Evolutionary conservation across 1,284 basidiomycete species (phyloP).

Genomic region (Singerocomus inundabilis): DNA sequence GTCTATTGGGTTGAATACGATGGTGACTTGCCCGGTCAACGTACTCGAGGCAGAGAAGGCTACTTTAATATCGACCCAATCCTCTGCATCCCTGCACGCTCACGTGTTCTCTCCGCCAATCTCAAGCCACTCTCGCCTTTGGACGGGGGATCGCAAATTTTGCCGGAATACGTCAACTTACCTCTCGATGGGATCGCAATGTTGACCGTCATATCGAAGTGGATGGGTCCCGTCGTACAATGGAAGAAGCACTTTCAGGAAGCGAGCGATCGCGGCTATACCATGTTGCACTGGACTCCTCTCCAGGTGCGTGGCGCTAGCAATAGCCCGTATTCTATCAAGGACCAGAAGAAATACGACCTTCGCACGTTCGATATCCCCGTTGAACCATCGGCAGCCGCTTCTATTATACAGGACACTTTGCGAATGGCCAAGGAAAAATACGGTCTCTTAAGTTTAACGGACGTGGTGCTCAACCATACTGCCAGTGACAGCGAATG

Average conservation of each 20-base stretch:
- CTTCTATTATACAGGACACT: conserved; percentile 57
- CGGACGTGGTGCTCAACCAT: conserved; percentile 94
- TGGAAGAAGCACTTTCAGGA: conserved; percentile 83
- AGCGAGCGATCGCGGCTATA: conserved; percentile 86
- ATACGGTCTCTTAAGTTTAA: conserved; percentile 84
- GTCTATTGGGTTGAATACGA: conserved; percentile 94
- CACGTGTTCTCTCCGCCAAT: conserved; percentile 65
- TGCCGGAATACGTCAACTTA: conserved; percentile 56
- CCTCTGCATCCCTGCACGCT: conserved; percentile 70
- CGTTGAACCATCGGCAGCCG: conserved; percentile 49
- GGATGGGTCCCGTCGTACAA: conserved; percentile 83
- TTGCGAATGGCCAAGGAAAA: conserved; percentile 73
- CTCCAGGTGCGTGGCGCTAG: conserved; percentile 87
- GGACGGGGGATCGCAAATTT: conserved; percentile 48
- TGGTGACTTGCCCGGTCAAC: conserved; percentile 49
- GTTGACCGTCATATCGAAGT: conserved; percentile 89
- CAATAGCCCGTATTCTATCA: conserved; percentile 89
- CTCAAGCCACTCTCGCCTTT: conserved; percentile 49
- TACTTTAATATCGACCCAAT: conserved; percentile 96
- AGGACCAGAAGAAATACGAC: conserved; percentile 83
- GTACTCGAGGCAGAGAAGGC: conserved; percentile 78
- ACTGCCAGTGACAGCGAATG: conserved; percentile 91
- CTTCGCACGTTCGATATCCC: conserved; percentile 61
- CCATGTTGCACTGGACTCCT: conserved; percentile 94
- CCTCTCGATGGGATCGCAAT: conserved; percentile 85